Evolutionary conservation across 2,329 filamentous ascomycete species (phyloP).

Genomic region (Cucurbitaria berberidis): DNA sequence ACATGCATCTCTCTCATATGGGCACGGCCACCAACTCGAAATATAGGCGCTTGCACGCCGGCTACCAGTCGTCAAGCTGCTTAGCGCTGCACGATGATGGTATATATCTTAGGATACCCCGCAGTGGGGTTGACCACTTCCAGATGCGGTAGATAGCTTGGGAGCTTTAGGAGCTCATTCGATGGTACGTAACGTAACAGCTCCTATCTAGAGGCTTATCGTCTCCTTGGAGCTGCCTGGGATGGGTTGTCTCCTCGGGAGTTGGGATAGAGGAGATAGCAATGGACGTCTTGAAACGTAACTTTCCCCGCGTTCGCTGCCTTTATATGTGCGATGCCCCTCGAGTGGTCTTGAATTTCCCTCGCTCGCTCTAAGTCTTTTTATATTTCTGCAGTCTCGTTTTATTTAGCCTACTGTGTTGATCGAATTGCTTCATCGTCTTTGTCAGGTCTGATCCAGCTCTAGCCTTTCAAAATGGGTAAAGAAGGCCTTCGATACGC

Average conservation of each 20-base stretch:
- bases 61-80: constrained; percentile 6
- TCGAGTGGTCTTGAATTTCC: constrained; percentile 1
- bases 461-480: constrained; percentile 49
- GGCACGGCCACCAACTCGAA: constrained; percentile 1
- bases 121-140: constrained; percentile 40
- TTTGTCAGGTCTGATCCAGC: background rate
- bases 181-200: constrained; percentile 46
- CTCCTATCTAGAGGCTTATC: constrained; percentile 46
- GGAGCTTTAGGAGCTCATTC: constrained; percentile 16
- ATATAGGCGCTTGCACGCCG: constrained; percentile 4
- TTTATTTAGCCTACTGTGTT: background rate
- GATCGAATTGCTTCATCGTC: background rate
- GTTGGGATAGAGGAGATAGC: constrained; percentile 26
- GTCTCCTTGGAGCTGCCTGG: constrained; percentile 25
- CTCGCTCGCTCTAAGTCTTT: background rate
- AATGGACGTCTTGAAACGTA: constrained; percentile 13
- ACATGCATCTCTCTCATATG: background rate
- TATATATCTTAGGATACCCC: constrained; percentile 31
- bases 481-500: constrained; percentile 69
- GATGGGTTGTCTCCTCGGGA: constrained; percentile 15
- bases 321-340: constrained; percentile 20
- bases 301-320: constrained; percentile 23
- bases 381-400: background rate
- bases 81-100: constrained; percentile 33
- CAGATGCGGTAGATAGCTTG: constrained; percentile 28